Evolutionary conservation across 305 asterid genomes (phyloP), one percentile per base, ranked within the genome.

Genomic region (Caryopteris hybrid): DNA sequence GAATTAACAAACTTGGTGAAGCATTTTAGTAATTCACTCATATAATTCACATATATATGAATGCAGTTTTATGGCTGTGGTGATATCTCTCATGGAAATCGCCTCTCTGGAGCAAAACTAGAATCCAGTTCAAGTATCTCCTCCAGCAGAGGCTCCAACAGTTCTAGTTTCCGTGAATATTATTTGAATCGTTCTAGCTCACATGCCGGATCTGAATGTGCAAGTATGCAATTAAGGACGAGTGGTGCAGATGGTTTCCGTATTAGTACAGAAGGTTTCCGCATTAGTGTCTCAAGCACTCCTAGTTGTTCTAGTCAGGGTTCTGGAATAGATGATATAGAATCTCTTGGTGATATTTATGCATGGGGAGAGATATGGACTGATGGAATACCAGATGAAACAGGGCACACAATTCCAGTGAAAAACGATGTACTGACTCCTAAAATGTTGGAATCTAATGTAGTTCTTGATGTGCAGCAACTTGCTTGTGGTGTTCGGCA

Each of bases 291-390:
- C 65, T 93, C 99, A 21, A 91, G 96, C 79, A 88, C 91, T 66
- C 97, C 98, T 57, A 92, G 97, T 76, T 87, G 95, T 71, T 91
- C 97, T 10, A 91, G 96, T 81, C 86, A 79, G 75, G 88, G 88
- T 61, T 88, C 92, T 7, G 99, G 96, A 56, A 83, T 81, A 17
- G 97, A 93, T 63, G 99, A 93, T 78, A 84, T 87, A 68, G 97
- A 93, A 81, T 85, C 96, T 42, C 81, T 88, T 20, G 96, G 97
- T 21, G 99, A 93, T 81, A 92, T 93, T 27, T 93, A 80, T 74
- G 79, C 88, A 12, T 93, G 99, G 99, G 99, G 99, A 16, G 90
- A 87, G 68, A 78, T 91, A 69, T 91, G 95, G 95, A 80, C 80
- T 13, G 97, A 93, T 68, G 95, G 93, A 52, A 47, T 57, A 39